Conservation (phyloP, 2,329 filamentous ascomycete species). For the Lachnellula subtilissima region DNA sequence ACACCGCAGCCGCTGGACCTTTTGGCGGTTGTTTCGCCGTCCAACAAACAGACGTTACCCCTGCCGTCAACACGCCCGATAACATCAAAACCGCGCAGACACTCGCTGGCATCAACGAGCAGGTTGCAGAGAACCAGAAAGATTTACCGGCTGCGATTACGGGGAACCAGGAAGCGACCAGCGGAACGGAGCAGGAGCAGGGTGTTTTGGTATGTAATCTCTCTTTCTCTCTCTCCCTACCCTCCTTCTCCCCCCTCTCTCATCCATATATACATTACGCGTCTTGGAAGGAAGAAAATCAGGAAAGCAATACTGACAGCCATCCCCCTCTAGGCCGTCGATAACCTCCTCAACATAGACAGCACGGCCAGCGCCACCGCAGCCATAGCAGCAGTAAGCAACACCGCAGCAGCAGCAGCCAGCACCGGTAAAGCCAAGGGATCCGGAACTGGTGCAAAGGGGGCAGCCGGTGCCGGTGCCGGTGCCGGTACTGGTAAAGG, state of each 20-base stretch:
- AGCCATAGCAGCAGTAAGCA: no score
- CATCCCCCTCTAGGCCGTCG: not conserved
- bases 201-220: not conserved
- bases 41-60: constrained; percentile 45
- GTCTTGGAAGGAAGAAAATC: not conserved
- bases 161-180: constrained; percentile 31
- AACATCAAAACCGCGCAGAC: constrained; percentile 43
- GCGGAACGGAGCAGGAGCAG: not conserved
- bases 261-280: not conserved
- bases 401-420: not conserved
- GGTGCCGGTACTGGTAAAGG: not conserved
- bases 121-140: constrained; percentile 46
- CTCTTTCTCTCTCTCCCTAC: no score
- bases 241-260: not conserved
- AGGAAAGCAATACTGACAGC: not conserved
- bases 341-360: not conserved
- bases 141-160: constrained; percentile 46
- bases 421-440: no score
- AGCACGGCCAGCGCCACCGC: not conserved
- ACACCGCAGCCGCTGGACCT: constrained; percentile 51
- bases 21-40: constrained; percentile 56
- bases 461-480: not conserved
- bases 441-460: not conserved
- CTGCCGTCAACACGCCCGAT: constrained; percentile 40
- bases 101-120: constrained; percentile 40